Evolutionary conservation across 768 basidiomycete species (phyloP), one percentile per base, ranked within the genome.

Genomic region (Suillus clintonianus): DNA sequence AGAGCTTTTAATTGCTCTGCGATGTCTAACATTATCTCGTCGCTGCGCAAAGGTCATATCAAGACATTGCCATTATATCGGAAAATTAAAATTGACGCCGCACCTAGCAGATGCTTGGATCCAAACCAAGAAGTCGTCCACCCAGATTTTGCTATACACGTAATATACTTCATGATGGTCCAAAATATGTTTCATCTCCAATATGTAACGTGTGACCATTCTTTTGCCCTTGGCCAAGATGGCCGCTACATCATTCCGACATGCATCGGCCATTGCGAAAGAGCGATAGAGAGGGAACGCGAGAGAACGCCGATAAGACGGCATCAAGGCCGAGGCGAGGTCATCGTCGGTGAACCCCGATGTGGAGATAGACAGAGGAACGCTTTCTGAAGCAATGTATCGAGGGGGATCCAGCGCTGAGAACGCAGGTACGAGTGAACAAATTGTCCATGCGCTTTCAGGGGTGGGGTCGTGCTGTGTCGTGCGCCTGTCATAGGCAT

Each of bases 361-460:
- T 19, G 62, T 53, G n/a, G 65, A 54, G 34, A n/a, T 32, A 39
- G 54, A 47, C 43, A 66, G 58, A 64, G 47, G 71, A 61, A 58
- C 71, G 58, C 6, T 57, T 65, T 67, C 58, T 41, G 48, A 62
- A 61, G 30, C 69, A 61, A 27, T 62, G 67, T 85, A 86, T n/a
- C 83, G 83, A 24, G 87, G 84, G 34, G 89, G 86, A 72, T 94
- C 90, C 36, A 95, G 85, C 0, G 93, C 89, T n/a, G 93, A 87
- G 76, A 95, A 92, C 3, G 87, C 86, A 54, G 93, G 89, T 14
- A 85, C 85, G 58, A 95, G 81, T 36, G 78, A 81, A 67, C 86
- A 83, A 60, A 95, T 82, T 2, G 94, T 95, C 93, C 93, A 95
- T 15, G 91, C 89, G 72, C 93, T 94, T 75, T 95, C 94, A 8